Conservation (phyloP, 2,329 filamentous ascomycete genomes). For the Botrytis elliptica region DNA sequence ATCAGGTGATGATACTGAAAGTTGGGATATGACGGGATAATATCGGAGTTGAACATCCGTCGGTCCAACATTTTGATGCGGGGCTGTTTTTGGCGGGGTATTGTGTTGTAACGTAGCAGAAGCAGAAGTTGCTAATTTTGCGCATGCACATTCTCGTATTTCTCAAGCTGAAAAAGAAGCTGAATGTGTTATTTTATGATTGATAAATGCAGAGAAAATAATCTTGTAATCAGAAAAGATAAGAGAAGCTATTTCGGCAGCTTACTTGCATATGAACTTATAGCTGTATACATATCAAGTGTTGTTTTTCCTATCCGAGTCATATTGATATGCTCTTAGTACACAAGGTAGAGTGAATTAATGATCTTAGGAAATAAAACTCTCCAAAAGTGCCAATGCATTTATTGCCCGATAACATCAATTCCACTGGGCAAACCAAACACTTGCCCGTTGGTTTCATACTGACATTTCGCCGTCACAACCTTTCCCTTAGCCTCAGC, state of each 20-base stretch:
- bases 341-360: background rate
- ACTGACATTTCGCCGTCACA: constrained; percentile 39
- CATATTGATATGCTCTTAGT: background rate
- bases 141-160: background rate
- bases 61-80: constrained; percentile 2
- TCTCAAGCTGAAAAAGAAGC: background rate
- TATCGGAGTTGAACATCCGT: constrained; percentile 8
- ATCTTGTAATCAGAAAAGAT: background rate
- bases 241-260: background rate
- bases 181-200: background rate
- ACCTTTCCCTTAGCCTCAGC: constrained; percentile 41
- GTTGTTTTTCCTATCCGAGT: background rate
- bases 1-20: constrained; percentile 7
- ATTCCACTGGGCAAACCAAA: constrained; percentile 48
- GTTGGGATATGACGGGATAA: background rate
- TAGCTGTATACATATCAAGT: background rate
- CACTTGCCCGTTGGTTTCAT: constrained; percentile 46
- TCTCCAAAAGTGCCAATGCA: background rate
- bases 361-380: background rate
- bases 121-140: background rate
- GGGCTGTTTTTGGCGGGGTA: constrained; percentile 10
- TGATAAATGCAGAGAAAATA: background rate
- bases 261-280: background rate
- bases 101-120: constrained; percentile 7
- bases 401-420: constrained; percentile 27